Evolutionary conservation across 2,329 filamentous ascomycete genomes (phyloP).

Genomic region (Fusarium euwallaceae): DNA sequence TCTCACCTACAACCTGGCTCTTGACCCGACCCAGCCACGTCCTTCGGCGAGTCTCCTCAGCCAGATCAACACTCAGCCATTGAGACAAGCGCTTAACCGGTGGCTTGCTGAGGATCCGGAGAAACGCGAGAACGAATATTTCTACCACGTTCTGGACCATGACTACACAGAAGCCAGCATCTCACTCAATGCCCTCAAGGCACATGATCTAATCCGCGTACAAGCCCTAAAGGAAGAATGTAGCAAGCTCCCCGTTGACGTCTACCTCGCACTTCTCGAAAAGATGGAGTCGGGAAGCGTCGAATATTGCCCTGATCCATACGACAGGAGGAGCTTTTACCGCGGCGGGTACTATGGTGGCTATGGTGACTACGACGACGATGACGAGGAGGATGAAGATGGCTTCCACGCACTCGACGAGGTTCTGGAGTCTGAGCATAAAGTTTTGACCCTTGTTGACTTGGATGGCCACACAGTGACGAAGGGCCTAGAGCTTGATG

Average conservation of each 20-base stretch:
- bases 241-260: conserved; percentile 44
- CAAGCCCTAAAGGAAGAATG: conserved; percentile 44
- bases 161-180: conserved; percentile 51
- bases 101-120: conserved; percentile 42
- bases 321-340: not conserved
- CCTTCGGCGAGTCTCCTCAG: conserved; percentile 39
- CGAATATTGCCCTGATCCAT: conserved; percentile 11
- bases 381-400: not conserved
- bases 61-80: conserved; percentile 1
- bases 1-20: conserved; percentile 65
- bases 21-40: conserved; percentile 26
- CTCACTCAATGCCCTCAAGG: conserved; percentile 47
- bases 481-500: conserved; percentile 27
- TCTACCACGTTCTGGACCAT: conserved; percentile 52
- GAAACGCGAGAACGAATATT: conserved; percentile 2
- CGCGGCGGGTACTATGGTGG: not conserved
- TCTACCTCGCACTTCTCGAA: conserved; percentile 52
- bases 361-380: not conserved
- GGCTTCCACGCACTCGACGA: conserved; percentile 33
- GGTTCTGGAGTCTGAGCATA: conserved; percentile 10
- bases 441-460: conserved; percentile 46
- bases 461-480: conserved; percentile 42
- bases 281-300: conserved; percentile 42
- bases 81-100: conserved; percentile 40
- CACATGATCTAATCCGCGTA: conserved; percentile 43